Conservation (phyloP, 164 flowering plant genomes). For the grape (Vitis vinifera) region DNA sequence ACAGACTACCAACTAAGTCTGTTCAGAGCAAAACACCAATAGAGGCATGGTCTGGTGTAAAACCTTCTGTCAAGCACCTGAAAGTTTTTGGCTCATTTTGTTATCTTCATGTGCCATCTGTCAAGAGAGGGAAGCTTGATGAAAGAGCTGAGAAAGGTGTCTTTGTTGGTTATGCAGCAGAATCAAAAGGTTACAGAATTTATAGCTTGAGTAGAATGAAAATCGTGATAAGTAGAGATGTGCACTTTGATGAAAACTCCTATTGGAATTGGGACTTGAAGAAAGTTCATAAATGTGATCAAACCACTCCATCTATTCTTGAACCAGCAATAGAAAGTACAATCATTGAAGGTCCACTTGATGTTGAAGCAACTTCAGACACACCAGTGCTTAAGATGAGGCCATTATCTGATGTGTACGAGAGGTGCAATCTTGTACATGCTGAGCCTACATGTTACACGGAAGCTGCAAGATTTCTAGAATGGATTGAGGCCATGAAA, state of each 20-base stretch:
- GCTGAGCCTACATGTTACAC: too few species aligned
- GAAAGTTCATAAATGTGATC: too few species aligned
- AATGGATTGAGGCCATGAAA: too few species aligned
- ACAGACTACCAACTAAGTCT: neutral
- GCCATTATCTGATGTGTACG: too few species aligned
- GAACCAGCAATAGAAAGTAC: too few species aligned
- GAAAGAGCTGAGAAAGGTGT: neutral
- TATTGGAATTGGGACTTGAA: neutral
- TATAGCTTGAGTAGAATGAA: neutral
- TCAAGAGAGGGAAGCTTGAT: neutral
- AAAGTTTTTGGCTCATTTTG: slow-evolving; percentile 1
- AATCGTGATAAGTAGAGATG: slow-evolving; percentile 1
- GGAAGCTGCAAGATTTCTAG: too few species aligned
- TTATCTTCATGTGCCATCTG: neutral
- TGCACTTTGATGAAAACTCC: neutral
- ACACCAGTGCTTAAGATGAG: too few species aligned
- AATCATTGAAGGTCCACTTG: too few species aligned
- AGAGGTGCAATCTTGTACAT: too few species aligned
- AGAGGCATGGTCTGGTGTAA: neutral
- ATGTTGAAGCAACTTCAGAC: too few species aligned
- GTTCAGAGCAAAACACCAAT: neutral
- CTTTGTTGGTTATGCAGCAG: neutral
- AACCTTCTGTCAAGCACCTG: neutral
- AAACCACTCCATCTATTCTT: too few species aligned
- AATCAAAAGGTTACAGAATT: slow-evolving; percentile 7